A percentile compares a stretch with the other conserved stretches of the same genome.
Evolutionary conservation across 2,329 filamentous ascomycete genomes (phyloP).

Genomic region (Paecilomyces niveus): DNA sequence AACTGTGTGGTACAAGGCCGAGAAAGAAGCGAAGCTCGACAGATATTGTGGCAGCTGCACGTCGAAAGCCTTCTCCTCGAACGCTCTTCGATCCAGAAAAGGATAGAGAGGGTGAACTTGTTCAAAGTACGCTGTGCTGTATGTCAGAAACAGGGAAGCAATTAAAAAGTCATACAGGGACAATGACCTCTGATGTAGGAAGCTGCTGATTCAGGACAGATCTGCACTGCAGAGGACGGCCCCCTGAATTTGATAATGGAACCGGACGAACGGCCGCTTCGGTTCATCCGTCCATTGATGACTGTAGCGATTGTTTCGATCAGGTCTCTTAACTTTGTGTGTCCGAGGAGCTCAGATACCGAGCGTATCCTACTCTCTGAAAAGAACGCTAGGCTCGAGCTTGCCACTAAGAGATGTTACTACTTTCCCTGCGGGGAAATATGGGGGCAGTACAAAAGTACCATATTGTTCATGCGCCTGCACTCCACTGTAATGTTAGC

Average conservation of each 20-base stretch:
- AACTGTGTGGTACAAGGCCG: constrained; percentile 31
- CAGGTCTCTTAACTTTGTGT: constrained; percentile 15
- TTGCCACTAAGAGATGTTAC: constrained; percentile 17
- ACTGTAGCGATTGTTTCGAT: constrained; percentile 14
- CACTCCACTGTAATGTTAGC: neutral
- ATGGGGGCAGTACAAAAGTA: neutral
- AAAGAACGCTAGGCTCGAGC: constrained; percentile 28
- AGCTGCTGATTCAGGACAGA: constrained; percentile 6
- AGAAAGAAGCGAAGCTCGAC: constrained; percentile 23
- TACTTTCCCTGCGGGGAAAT: neutral
- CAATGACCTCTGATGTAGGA: constrained; percentile 7
- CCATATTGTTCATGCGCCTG: constrained; percentile 7
- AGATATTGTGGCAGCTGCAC: constrained; percentile 19
- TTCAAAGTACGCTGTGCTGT: constrained; percentile 30
- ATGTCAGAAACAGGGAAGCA: neutral
- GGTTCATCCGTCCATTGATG: constrained; percentile 12
- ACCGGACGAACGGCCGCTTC: neutral
- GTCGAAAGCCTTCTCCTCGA: constrained; percentile 25
- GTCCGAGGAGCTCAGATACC: constrained; percentile 18
- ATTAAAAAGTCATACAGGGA: constrained; percentile 3
- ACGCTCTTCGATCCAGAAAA: constrained; percentile 31
- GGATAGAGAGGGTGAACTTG: constrained; percentile 34
- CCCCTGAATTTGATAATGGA: constrained; percentile 10
- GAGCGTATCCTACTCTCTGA: constrained; percentile 25
- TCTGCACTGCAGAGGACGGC: constrained; percentile 7